These are phyloP conservation scores for Lachnellula cervina DNA, from an alignment of 2,329 filamentous ascomycete genomes.

Conservation along the genomic window DNA sequence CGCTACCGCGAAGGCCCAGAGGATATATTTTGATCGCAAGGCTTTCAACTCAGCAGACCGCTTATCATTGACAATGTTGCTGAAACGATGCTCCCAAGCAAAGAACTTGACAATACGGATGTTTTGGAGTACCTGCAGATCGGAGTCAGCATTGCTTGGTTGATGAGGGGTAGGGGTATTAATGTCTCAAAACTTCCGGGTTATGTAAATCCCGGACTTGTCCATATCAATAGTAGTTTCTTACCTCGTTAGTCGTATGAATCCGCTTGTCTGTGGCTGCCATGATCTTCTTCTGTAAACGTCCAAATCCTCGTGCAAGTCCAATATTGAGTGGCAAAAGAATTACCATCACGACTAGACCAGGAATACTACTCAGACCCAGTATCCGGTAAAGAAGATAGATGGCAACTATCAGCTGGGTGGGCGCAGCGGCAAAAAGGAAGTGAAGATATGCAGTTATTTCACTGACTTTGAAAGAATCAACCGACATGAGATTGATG, in stretches of 20 bases:
- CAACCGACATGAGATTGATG: conserved; percentile 98
- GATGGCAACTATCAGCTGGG: conserved; percentile 79
- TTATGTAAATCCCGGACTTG: too few species aligned
- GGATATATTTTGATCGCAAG: conserved; percentile 75
- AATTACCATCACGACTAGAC: conserved; percentile 82
- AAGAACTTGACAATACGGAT: conserved; percentile 99
- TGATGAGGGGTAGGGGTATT: too few species aligned
- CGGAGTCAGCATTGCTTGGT: too few species aligned
- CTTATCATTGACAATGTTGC: conserved; percentile 83
- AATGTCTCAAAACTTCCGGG: too few species aligned
- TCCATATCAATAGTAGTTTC: too few species aligned
- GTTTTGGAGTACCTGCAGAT: conserved; percentile 65
- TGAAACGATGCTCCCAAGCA: conserved; percentile 93
- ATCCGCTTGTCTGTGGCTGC: conserved; percentile 93
- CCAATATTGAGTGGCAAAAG: conserved; percentile 86
- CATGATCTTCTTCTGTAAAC: conserved; percentile 86
- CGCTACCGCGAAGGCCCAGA: conserved; percentile 88
- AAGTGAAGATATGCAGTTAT: conserved; percentile 94
- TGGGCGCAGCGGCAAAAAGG: conserved; percentile 84
- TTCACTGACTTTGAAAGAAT: conserved; percentile 97
- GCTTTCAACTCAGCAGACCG: conserved; percentile 71
- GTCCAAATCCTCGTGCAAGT: conserved; percentile 79
- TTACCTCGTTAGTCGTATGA: conserved; percentile 84
- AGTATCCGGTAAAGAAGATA: conserved; percentile 82
- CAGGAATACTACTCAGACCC: conserved; percentile 88